Evolutionary conservation across 2,329 filamentous ascomycete genomes (phyloP).

Genomic region (Neofusicoccum ribis): DNA sequence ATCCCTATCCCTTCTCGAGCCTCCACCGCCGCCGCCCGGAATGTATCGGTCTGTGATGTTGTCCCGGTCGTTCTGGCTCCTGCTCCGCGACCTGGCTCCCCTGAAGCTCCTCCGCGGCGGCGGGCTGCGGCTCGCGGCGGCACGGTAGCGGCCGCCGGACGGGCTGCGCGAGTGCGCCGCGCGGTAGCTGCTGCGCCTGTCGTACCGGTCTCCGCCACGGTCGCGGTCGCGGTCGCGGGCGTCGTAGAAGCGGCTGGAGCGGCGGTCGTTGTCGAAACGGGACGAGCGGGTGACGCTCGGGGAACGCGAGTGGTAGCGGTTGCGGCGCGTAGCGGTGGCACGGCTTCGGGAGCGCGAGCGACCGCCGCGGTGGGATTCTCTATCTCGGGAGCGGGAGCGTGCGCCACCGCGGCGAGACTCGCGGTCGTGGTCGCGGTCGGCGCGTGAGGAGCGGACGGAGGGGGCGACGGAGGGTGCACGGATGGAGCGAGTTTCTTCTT

Average conservation of each 20-base stretch:
- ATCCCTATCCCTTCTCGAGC: conserved; percentile 27
- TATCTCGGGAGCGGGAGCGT: conserved; percentile 15
- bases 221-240: conserved; percentile 19
- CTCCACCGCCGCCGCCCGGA: conserved; percentile 29
- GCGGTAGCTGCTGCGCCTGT: conserved; percentile 2
- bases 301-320: conserved; percentile 24
- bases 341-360: conserved; percentile 34
- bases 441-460: conserved; percentile 8
- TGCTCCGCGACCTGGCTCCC: conserved; percentile 22
- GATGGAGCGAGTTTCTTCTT: conserved; percentile 6
- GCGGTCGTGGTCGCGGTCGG: conserved; percentile 26
- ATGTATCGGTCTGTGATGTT: conserved; percentile 37
- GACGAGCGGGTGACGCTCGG: conserved; percentile 27
- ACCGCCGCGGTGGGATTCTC: conserved; percentile 23
- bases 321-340: neutral
- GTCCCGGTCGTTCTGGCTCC: conserved; percentile 33
- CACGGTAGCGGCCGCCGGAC: neutral
- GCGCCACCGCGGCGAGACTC: conserved; percentile 22
- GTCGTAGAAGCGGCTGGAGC: conserved; percentile 25
- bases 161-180: conserved; percentile 2
- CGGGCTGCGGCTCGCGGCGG: conserved; percentile 25
- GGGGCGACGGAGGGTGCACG: conserved; percentile 13
- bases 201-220: conserved; percentile 23
- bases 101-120: conserved; percentile 25
- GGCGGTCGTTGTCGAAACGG: conserved; percentile 28